Percentiles rank a stretch among this genome's conserved stretches.
phyloP scores from a whole-genome alignment of 2,329 filamentous ascomycete genomes.

The Domatiomyces globalis region DNA sequence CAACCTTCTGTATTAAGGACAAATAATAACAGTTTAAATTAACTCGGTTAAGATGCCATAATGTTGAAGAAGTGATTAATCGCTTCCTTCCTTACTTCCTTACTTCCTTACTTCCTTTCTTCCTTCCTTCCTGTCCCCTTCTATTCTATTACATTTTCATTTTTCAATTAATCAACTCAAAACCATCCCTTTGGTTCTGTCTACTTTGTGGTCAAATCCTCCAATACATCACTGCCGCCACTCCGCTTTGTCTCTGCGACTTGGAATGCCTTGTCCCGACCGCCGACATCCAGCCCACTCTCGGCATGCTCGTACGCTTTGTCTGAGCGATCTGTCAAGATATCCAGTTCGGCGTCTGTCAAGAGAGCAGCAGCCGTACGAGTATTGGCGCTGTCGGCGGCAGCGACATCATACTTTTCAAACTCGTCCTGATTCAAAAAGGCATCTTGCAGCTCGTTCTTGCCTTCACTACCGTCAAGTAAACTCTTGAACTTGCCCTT shows the following conservation, averaged over 20 bases:
- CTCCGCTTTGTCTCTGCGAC: conserved; percentile 66
- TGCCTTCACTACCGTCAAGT: conserved; percentile 39
- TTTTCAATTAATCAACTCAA: no score
- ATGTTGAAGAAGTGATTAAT: no score
- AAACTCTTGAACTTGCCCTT: conserved; percentile 73
- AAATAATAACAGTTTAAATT: no score
- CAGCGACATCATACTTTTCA: conserved; percentile 43
- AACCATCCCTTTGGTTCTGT: neutral
- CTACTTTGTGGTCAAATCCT: conserved; percentile 14
- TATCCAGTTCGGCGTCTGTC: conserved; percentile 59
- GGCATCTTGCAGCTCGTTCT: conserved; percentile 9
- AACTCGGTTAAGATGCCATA: no score
- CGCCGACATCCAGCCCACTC: conserved; percentile 59
- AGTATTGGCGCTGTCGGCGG: conserved; percentile 18
- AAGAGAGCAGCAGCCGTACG: conserved; percentile 39
- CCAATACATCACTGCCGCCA: conserved; percentile 19
- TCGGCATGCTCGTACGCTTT: conserved; percentile 60
- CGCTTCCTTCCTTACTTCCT: no score
- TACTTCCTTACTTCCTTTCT: no score
- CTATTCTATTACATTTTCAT: neutral
- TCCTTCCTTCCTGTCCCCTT: neutral
- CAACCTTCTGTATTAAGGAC: no score
- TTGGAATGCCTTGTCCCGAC: conserved; percentile 44
- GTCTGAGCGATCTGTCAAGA: conserved; percentile 61
- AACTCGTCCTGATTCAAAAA: conserved; percentile 40